Evolutionary conservation across 2,329 filamentous ascomycete genomes (phyloP).

Genomic region (Xylaria sp.): DNA sequence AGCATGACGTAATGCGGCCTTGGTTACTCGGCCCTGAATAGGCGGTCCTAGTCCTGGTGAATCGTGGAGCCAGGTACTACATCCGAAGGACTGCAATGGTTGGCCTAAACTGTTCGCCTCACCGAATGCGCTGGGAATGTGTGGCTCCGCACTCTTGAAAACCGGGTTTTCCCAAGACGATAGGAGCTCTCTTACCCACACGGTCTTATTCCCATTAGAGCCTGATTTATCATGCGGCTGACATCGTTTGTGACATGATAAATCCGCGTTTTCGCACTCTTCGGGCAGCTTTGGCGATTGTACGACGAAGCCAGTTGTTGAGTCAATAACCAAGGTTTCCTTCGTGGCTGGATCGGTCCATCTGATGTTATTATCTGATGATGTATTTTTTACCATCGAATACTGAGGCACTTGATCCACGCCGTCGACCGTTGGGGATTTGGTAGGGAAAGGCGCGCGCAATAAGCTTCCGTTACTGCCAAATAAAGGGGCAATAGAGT

Average conservation of each 20-base stretch:
- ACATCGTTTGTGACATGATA: conserved; percentile 31
- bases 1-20: conserved; percentile 67
- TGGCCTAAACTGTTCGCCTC: conserved; percentile 41
- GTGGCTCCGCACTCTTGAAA: conserved; percentile 65
- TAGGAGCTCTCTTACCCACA: conserved; percentile 72
- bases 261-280: conserved; percentile 40
- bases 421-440: neutral
- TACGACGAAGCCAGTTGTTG: conserved; percentile 63
- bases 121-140: conserved; percentile 57
- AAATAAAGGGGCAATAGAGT: conserved; percentile 39
- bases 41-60: conserved; percentile 42
- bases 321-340: conserved; percentile 62
- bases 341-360: conserved; percentile 74
- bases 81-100: conserved; percentile 31
- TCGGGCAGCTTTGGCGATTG: conserved; percentile 47
- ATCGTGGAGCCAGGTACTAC: conserved; percentile 28
- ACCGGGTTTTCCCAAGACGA: conserved; percentile 79
- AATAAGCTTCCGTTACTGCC: conserved; percentile 42
- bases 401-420: conserved; percentile 19
- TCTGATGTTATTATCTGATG: conserved; percentile 51
- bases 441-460: conserved; percentile 42
- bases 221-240: conserved; percentile 34
- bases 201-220: conserved; percentile 36
- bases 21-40: conserved; percentile 67
- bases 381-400: neutral